Conservation (phyloP, 148 eudicot genomes). For the Nyssa sinensis region DNA sequence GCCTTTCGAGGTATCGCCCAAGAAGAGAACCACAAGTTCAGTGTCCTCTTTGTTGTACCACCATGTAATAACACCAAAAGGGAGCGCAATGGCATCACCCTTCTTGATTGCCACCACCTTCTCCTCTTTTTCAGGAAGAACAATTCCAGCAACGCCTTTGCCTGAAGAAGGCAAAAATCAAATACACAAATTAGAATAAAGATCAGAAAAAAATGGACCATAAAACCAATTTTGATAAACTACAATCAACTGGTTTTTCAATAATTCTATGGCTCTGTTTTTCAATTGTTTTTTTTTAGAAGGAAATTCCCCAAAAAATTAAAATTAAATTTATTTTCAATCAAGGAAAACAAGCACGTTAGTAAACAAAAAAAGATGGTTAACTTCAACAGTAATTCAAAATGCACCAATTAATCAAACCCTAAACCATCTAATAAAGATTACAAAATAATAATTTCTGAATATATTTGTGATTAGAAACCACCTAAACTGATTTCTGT, state of each 20-base stretch:
- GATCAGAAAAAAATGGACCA: not conserved
- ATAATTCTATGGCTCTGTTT: too few relatives aligned
- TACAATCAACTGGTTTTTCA: not conserved
- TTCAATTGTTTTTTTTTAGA: too few relatives aligned
- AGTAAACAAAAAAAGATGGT: not conserved
- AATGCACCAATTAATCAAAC: not conserved
- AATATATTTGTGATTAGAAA: not conserved
- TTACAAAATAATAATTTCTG: too few relatives aligned
- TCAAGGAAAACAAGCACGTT: not conserved
- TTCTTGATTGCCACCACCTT: constrained; percentile 71
- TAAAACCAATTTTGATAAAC: not conserved
- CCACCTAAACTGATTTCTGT: not conserved
- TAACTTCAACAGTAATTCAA: not conserved
- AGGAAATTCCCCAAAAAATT: too few relatives aligned
- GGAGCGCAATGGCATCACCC: constrained; percentile 83
- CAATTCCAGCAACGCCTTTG: constrained; percentile 72
- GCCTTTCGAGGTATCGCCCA: constrained; percentile 80
- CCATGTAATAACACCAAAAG: constrained; percentile 84
- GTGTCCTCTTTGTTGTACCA: constrained; percentile 84
- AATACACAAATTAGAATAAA: not conserved
- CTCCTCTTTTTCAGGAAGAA: constrained; percentile 90
- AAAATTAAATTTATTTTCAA: too few relatives aligned
- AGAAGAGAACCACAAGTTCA: constrained; percentile 67
- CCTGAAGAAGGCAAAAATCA: constrained; percentile 37
- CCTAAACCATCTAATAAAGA: not conserved